Evolutionary conservation across 2,329 filamentous ascomycete species (phyloP), one percentile per base, ranked within the genome.

Genomic region (Phyllachora maydis): DNA sequence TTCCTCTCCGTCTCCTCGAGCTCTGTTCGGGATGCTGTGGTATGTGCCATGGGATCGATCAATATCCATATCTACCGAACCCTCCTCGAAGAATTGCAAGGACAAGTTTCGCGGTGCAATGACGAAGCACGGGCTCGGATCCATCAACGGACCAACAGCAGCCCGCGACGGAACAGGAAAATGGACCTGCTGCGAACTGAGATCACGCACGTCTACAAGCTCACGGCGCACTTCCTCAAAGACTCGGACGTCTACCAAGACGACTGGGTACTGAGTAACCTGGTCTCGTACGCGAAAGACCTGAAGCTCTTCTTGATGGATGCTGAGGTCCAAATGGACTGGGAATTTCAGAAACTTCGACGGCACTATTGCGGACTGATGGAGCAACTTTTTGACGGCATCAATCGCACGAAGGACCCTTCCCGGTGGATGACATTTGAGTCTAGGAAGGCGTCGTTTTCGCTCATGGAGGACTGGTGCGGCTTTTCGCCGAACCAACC

Each of bases 401-500:
- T 93, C 36, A 88, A 85, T 35, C 65, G 72, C 24, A 81, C 81
- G 0, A 71, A 70, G 30, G 79, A 93, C 29, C 76, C 82, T 2
- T 73, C 79, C 4, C 65, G 81, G 16, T 98, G 88, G 85, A 88
- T 98, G 67, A 83, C 88, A 0, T 98, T 98, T 39, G 88, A 98
- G 43, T 79, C 83, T 8, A 64, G 90, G 19, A 92, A 93, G 42
- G 93, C 88, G 4, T 77, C 85, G 0, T 98, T 98, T 41, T 73
- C 83, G 1, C 53, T 98, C 22, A 95, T 98, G 83, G 88, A 98
- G 47, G 85, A 95, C 33, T 98, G 90, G 90, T 98, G 88, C 42
- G 88, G 88, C 3, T 93, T 90, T 43, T 92, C 83, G 6, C 81
- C 83, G 0, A 92, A 93, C 32, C 81, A 90, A 41, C 59, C 54